Evolutionary conservation across 2,329 filamentous ascomycete genomes (phyloP), one percentile per base, ranked within the genome.

Genomic region (Xylariales sp.): DNA sequence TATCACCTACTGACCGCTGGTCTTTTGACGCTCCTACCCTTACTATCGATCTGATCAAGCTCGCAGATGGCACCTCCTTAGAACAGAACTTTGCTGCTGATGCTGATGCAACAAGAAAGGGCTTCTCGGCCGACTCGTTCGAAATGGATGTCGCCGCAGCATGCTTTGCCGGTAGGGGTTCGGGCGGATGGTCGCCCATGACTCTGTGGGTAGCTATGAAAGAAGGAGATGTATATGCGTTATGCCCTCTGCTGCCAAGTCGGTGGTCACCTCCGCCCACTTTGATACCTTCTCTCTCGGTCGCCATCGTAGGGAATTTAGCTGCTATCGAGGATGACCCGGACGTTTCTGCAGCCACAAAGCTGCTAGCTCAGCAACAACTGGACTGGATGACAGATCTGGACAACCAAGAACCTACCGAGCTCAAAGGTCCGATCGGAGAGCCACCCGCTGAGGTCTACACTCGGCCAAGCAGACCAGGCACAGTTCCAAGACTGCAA

Each of bases 201-300:
- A 97, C 93, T 1, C 72, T 98, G 9, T 98, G 91, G 88, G 70
- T 97, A 38, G 89, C 90, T n/a, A 98, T 96, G 86, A 80, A 81
- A 27, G 86, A 88, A 45, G 93, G 93, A 3, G 90, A 96, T 57
- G 77, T 97, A 5, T 98, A 98, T 57, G 90, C 91, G 2, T 70
- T 98, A 7, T 96, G 90, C 58, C 93, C 93, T 2, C 73, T 98
- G 29, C 70, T 98, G 22, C 93, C 93, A 1, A 81, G 82, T 38
- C 88, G 84, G 53, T 97, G 91, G 89, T 80, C 86, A 18, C 82
- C 85, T 18, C 82, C 84, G 11, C 75, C 82, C 2, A 84, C 85
- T 0, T 71, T 93, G 22, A 80, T 95, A 11, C 86, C 89, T 3
- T 89, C 88, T 0, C 72, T 96, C 16, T 88, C 87, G 1, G 82